Evolutionary conservation across 306 rosid genomes (phyloP).

Genomic region (Cucumis melo): DNA sequence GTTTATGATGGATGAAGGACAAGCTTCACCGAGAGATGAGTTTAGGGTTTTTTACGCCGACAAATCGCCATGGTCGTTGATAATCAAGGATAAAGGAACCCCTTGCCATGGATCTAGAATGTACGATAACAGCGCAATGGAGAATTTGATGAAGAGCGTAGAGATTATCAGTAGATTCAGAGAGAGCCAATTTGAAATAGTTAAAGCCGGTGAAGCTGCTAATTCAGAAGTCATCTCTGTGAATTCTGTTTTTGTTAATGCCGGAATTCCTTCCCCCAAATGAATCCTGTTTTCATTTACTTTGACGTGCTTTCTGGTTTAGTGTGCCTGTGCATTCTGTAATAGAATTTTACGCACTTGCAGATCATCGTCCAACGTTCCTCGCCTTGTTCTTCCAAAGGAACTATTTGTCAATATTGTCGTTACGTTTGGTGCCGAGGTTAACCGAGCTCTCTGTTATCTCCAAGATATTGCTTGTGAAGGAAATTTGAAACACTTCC

Average conservation of each 20-base stretch:
- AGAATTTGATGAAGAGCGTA: slow-evolving; percentile 80
- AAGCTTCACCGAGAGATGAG: slow-evolving; percentile 55
- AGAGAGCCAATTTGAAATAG: slow-evolving; percentile 66
- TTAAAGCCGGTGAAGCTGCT: slow-evolving; percentile 59
- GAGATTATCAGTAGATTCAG: slow-evolving; percentile 51
- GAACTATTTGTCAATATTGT: too few relatives aligned
- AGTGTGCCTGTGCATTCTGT: too few relatives aligned
- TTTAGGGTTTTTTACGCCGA: slow-evolving; percentile 71
- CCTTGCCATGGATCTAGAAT: slow-evolving; percentile 76
- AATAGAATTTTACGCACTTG: too few relatives aligned
- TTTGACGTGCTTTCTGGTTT: too few relatives aligned
- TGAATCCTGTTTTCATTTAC: too few relatives aligned
- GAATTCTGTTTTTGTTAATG: slow-evolving; percentile 66
- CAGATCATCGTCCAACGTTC: too few relatives aligned
- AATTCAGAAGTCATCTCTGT: slow-evolving; percentile 72
- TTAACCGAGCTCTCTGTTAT: too few relatives aligned
- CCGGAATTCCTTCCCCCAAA: slow-evolving; percentile 45
- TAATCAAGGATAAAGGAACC: slow-evolving; percentile 38
- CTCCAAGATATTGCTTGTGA: too few relatives aligned
- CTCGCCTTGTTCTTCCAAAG: too few relatives aligned
- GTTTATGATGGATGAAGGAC: slow-evolving; percentile 76
- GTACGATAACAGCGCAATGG: slow-evolving; percentile 68
- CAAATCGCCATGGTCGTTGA: slow-evolving; percentile 63
- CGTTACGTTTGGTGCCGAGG: too few relatives aligned
- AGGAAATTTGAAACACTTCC: too few relatives aligned